Evolutionary conservation across 1,284 basidiomycete genomes (phyloP).

Genomic region (Anthracocystis walkeri): DNA sequence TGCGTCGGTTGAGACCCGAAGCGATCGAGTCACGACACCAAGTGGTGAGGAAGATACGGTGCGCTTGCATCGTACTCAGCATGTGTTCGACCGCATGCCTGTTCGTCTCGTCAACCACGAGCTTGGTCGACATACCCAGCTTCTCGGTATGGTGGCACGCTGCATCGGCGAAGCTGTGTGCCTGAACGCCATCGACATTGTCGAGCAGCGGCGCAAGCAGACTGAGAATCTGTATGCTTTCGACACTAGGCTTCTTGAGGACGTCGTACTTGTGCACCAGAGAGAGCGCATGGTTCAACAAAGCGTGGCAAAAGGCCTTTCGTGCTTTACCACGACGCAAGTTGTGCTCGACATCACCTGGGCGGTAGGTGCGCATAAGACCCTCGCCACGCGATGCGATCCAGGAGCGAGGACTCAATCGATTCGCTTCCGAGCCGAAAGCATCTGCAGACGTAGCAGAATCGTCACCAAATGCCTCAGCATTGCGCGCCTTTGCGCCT

Average conservation of each 20-base stretch:
- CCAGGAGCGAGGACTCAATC: constrained; percentile 43
- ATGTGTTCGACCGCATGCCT: constrained; percentile 45
- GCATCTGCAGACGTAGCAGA: constrained; percentile 6
- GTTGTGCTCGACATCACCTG: constrained; percentile 47
- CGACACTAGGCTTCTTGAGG: constrained; percentile 53
- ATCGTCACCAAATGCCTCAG: constrained; percentile 11
- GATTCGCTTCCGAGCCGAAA: constrained; percentile 8
- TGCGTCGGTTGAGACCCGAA: constrained; percentile 47
- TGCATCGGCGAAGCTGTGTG: constrained; percentile 27
- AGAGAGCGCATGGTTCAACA: constrained; percentile 58
- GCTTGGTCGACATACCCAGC: constrained; percentile 44
- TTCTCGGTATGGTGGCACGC: constrained; percentile 34
- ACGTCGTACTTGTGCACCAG: constrained; percentile 64
- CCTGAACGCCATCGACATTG: constrained; percentile 37
- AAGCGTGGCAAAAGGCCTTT: constrained; percentile 59
- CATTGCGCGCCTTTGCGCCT: constrained; percentile 20
- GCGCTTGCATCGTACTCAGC: constrained; percentile 54
- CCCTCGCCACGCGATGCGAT: constrained; percentile 29
- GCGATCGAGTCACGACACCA: constrained; percentile 58
- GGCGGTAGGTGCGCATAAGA: constrained; percentile 35
- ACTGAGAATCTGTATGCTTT: constrained; percentile 51
- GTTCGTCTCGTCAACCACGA: constrained; percentile 45
- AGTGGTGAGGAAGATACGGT: constrained; percentile 50
- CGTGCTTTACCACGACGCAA: constrained; percentile 58
- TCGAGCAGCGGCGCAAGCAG: constrained; percentile 60